Evolutionary conservation across 148 eudicot genomes (phyloP).

Genomic region (Salicornia ramosissima): DNA sequence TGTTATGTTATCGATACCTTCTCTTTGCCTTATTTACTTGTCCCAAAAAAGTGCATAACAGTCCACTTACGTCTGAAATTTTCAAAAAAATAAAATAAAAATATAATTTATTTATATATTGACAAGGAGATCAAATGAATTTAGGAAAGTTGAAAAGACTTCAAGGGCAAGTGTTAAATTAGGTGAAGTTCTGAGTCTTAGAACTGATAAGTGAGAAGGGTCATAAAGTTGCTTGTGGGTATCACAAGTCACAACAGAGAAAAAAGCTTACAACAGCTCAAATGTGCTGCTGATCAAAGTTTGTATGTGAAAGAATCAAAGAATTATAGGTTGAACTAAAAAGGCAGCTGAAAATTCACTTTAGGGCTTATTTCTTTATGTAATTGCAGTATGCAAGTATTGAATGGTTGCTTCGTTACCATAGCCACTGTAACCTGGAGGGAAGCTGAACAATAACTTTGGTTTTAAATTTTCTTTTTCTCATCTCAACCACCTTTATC

Average conservation of each 20-base stretch:
- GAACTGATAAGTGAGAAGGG: not conserved
- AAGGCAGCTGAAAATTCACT: not conserved
- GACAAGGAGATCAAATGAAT: not conserved
- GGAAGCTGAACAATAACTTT: not conserved
- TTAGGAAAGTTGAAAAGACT: not conserved
- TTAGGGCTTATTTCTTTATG: not conserved
- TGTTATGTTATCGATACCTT: not conserved
- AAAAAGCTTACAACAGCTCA: too few species aligned
- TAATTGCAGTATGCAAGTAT: not conserved
- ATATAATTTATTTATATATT: too few species aligned
- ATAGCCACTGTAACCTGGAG: not conserved
- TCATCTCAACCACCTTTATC: not conserved
- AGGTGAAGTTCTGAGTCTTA: not conserved
- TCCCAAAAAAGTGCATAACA: not conserved
- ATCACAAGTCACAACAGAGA: too few species aligned
- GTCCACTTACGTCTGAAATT: not conserved
- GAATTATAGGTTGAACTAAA: not conserved
- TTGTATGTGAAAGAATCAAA: not conserved
- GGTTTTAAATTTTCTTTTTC: not conserved
- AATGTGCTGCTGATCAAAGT: too few species aligned
- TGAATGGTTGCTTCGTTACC: not conserved
- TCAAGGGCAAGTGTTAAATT: not conserved
- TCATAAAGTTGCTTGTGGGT: not conserved
- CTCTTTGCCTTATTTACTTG: not conserved
- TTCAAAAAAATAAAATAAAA: not conserved